Evolutionary conservation across 768 basidiomycete genomes (phyloP).

Genomic region (Leccinum barrowsii): DNA sequence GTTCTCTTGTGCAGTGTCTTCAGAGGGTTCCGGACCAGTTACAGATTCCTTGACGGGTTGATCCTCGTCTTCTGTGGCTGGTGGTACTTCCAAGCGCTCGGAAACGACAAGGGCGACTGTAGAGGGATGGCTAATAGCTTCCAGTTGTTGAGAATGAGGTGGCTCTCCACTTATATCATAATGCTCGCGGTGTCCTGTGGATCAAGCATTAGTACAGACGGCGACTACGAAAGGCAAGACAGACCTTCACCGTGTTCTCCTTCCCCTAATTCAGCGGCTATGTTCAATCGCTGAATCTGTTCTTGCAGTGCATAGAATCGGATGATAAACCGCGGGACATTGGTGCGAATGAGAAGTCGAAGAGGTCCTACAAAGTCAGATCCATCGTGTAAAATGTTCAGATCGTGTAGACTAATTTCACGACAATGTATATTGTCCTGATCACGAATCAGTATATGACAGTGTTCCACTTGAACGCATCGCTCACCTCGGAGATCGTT

Average conservation of each 20-base stretch:
- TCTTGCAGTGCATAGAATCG: conserved; percentile 65
- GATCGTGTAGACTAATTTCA: conserved; percentile 68
- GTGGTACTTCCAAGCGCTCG: neutral
- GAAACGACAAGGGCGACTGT: neutral
- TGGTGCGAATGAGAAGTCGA: conserved; percentile 49
- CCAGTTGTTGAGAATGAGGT: conserved; percentile 4
- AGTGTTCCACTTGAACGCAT: neutral
- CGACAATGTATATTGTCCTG: conserved; percentile 70
- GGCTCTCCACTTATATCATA: conserved; percentile 9
- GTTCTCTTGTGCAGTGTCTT: conserved; percentile 10
- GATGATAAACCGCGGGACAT: conserved; percentile 58
- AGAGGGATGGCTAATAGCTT: neutral
- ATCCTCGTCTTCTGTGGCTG: conserved; percentile 2
- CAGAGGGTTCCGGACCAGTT: neutral
- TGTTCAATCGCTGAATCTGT: conserved; percentile 43
- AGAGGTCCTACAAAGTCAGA: conserved; percentile 60
- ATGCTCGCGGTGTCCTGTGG: conserved; percentile 15
- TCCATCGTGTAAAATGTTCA: conserved; percentile 67
- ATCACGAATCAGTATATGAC: conserved; percentile 5
- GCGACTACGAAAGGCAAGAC: neutral
- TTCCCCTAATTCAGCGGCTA: conserved; percentile 16
- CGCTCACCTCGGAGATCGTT: conserved; percentile 57
- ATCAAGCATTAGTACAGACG: neutral
- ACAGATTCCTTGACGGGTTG: conserved; percentile 3
- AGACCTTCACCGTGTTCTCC: conserved; percentile 23